A percentile compares a stretch with the other conserved stretches of the same genome.
These are phyloP conservation scores for Suhomyces ambrosiae DNA, from an alignment of 1,139 yeast species.

Conservation along the genomic window DNA sequence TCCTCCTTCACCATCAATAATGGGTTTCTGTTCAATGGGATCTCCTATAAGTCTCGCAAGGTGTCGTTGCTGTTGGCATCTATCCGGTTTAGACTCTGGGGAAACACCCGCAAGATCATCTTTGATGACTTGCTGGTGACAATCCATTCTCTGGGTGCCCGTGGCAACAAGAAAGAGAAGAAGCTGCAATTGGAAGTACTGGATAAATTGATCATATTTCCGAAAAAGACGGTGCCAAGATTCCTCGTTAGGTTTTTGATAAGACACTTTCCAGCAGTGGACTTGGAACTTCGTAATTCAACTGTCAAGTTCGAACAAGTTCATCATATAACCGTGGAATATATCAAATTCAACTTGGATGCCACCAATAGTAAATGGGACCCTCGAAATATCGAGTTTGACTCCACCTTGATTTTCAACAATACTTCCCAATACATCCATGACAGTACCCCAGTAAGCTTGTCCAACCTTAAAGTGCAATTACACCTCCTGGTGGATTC, in stretches of 20 bases:
- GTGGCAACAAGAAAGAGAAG: neutral
- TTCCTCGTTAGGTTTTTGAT: slow-evolving; percentile 20
- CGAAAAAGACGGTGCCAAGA: slow-evolving; percentile 7
- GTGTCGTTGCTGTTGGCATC: slow-evolving; percentile 24
- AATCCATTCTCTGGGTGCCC: neutral
- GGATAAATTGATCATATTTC: neutral
- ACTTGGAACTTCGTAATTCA: slow-evolving; percentile 32
- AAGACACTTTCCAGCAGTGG: slow-evolving; percentile 28
- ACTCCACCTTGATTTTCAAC: slow-evolving; percentile 20
- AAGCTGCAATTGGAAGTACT: neutral
- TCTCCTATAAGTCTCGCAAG: slow-evolving; percentile 22
- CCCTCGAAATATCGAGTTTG: slow-evolving; percentile 23
- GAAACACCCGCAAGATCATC: slow-evolving; percentile 38
- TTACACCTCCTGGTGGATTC: slow-evolving; percentile 24
- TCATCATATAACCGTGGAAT: slow-evolving; percentile 25
- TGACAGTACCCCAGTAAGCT: neutral
- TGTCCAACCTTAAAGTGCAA: slow-evolving; percentile 26
- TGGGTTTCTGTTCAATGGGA: slow-evolving; percentile 42
- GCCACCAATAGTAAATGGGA: slow-evolving; percentile 27
- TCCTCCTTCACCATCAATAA: slow-evolving; percentile 39
- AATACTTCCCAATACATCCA: slow-evolving; percentile 13
- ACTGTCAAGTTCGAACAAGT: slow-evolving; percentile 11
- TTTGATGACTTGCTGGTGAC: slow-evolving; percentile 13
- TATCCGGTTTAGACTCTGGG: slow-evolving; percentile 43
- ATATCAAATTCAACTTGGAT: slow-evolving; percentile 22